Base-by-base conservation (phyloP, 2,329 filamentous ascomycete genomes). In the Metarhizium anisopliae region DNA sequence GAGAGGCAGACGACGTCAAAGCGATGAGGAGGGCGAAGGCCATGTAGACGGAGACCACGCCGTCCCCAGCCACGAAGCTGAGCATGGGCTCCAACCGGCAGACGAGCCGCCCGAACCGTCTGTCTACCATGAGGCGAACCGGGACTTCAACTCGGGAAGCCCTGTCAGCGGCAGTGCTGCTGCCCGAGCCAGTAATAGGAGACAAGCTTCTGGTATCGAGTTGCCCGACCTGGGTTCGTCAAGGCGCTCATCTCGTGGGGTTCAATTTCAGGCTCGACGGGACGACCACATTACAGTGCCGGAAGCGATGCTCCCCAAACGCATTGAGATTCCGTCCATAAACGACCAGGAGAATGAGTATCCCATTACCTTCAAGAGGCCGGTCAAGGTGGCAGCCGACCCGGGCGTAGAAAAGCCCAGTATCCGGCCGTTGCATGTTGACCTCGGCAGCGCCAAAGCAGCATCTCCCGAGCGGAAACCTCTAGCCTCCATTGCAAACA, bases 321-420 rank as follows among this genome's bases (percentile, higher is more conserved):
- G 81, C 18, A 71, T 79, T 8, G 76, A 81, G 52, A 67, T 89
- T 50, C 83, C 86, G 18, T 81, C 85, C 1, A 72, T 74, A 3
- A 79, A 86, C 59, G 90, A 95, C 63, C 90, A 96, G 67, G 92
- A 96, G 69, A 96, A 96, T 66, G 84, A 94, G 58, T 79, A 82
- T 3, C 85, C 85, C 3, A 81, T 86, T 30, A 86, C 83, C 0
- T 86, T 89, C 69, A 86, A 81, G 67, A 80, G 72, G 71, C 64
- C 78, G 45, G 87, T 85, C 64, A 74, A 52, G 47, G 16, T 81
- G 1, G 73, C 80, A 11, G 74, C 75, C 11, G 77, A 80, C 55
- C 74, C 74, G 47, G 64, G 83, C 36, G 65, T 81, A 18, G 82
- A 86, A 30, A 83, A 81, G 64, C 76, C 79, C 42, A 74, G 79